A percentile compares a stretch with the other conserved stretches of the same genome.
Conservation (phyloP, 2,329 filamentous ascomycete genomes). For the Didymosphaeria variabile region DNA sequence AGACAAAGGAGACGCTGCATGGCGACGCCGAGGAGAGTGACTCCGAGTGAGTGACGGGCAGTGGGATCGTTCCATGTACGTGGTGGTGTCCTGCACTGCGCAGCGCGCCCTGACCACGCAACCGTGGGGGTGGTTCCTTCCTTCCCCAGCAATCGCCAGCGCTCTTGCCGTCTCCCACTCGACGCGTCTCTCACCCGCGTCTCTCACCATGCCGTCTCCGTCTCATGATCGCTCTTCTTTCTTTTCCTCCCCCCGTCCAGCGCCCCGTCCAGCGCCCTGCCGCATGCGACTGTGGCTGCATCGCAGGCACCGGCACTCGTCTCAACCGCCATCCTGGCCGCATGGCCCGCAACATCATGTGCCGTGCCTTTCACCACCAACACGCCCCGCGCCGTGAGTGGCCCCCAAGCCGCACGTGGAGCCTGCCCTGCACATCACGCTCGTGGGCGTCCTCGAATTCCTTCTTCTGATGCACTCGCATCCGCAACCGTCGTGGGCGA, state of each 20-base stretch:
- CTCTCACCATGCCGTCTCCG: background rate
- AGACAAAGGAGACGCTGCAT: background rate
- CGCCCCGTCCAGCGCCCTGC: too few relatives aligned
- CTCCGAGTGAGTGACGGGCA: background rate
- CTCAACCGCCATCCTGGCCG: conserved; percentile 25
- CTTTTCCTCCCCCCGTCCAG: background rate
- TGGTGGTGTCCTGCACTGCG: background rate
- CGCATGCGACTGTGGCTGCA: conserved; percentile 8
- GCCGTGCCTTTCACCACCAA: conserved; percentile 27
- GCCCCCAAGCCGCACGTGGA: conserved; percentile 9
- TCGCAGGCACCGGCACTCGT: conserved; percentile 6
- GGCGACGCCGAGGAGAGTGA: background rate
- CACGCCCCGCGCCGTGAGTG: conserved; percentile 19
- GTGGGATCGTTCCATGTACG: background rate
- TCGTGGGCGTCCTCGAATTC: conserved; percentile 17
- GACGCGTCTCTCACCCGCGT: background rate
- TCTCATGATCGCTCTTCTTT: background rate
- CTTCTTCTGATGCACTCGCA: conserved; percentile 15
- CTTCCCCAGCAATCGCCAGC: conserved; percentile 4
- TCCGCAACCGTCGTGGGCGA: background rate
- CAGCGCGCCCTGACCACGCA: background rate
- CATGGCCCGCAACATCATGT: conserved; percentile 38
- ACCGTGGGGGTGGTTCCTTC: conserved; percentile 14
- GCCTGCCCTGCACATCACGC: conserved; percentile 20
- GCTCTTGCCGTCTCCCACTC: background rate